Conservation (phyloP, 2,329 filamentous ascomycete species). For the Colletotrichum orchidophilum region DNA sequence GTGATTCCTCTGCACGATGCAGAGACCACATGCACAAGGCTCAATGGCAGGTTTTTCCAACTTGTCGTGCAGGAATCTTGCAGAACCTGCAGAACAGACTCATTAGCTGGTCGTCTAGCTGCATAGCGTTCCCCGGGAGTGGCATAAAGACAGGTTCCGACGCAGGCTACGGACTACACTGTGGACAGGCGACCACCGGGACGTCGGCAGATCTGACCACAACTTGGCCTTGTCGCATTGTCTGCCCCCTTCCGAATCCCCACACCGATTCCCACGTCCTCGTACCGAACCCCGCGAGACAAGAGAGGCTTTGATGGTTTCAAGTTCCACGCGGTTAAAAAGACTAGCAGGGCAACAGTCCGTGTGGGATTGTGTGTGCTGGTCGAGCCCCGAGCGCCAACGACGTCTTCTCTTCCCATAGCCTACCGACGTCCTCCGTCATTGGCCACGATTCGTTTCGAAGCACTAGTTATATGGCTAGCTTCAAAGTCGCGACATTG, state of each 20-base stretch:
- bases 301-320: conserved; percentile 17
- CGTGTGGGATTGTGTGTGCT: neutral
- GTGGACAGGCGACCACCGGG: neutral
- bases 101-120: conserved; percentile 11
- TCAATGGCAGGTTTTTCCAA: neutral
- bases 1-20: neutral
- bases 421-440: neutral
- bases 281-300: neutral
- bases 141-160: neutral
- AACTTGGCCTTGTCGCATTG: conserved; percentile 2
- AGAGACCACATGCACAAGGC: neutral
- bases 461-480: conserved; percentile 12
- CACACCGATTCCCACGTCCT: neutral
- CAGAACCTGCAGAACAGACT: conserved; percentile 12
- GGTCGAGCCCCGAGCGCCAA: neutral
- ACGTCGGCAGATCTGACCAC: neutral
- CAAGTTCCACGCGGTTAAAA: conserved; percentile 20
- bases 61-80: neutral
- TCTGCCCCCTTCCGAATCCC: neutral
- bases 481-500: neutral
- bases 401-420: neutral
- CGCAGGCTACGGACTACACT: neutral
- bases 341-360: conserved; percentile 1
- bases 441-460: conserved; percentile 7
- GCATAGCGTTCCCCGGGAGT: neutral